Evolutionary conservation across 2,329 filamentous ascomycete genomes (phyloP).

Genomic region (Colletotrichum falcatum): DNA sequence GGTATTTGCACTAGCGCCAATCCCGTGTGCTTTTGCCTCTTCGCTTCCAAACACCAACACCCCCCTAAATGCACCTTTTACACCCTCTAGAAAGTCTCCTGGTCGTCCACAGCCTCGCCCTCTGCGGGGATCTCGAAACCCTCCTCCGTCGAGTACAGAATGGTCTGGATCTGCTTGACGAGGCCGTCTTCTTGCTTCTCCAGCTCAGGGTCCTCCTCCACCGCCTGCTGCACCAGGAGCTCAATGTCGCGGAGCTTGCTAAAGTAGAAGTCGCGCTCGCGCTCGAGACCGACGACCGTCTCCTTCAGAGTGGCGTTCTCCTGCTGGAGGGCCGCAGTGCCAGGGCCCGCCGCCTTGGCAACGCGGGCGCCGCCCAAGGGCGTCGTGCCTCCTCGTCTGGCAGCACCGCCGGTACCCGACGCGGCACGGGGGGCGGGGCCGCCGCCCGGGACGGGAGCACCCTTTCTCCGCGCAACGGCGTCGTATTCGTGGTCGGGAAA

Average conservation of each 20-base stretch:
- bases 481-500: constrained; percentile 98
- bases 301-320: constrained; percentile 94
- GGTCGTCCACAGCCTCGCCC: constrained; percentile 76
- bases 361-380: constrained; percentile 65
- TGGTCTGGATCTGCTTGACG: constrained; percentile 95
- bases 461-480: constrained; percentile 86
- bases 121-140: constrained; percentile 92
- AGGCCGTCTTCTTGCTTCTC: constrained; percentile 94
- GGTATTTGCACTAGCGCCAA: constrained; percentile 41
- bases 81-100: constrained; percentile 77
- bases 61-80: background rate
- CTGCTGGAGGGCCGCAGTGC: constrained; percentile 78
- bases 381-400: constrained; percentile 70
- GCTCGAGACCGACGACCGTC: constrained; percentile 92
- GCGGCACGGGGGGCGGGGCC: constrained; percentile 63
- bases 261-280: constrained; percentile 99
- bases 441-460: constrained; percentile 66
- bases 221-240: constrained; percentile 89
- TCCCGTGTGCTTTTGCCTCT: constrained; percentile 33
- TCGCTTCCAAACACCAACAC: constrained; percentile 22
- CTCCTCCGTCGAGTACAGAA: constrained; percentile 96
- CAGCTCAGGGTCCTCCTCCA: constrained; percentile 91
- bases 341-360: constrained; percentile 62
- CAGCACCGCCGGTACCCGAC: constrained; percentile 63
- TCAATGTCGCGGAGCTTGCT: constrained; percentile 98